Percentiles rank a stretch among this genome's conserved stretches.
phyloP scores from a whole-genome alignment of 2,329 filamentous ascomycete genomes.

The Dactylonectria macrodidyma region DNA sequence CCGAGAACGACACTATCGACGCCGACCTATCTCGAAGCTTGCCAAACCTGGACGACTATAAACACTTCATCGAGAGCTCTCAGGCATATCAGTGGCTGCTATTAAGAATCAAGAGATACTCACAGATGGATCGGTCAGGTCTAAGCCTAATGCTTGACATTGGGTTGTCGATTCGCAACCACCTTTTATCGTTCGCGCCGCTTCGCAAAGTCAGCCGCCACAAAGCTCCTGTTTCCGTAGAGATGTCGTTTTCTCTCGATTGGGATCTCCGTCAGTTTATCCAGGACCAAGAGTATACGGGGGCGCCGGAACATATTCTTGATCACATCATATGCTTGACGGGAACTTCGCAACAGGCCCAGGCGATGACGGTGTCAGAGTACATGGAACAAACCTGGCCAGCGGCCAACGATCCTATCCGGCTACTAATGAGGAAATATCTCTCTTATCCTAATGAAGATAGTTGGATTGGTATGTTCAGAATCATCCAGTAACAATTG shows the following conservation, averaged over 20 bases:
- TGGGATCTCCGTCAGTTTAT: constrained; percentile 1
- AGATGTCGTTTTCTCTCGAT: not conserved
- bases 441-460: not conserved
- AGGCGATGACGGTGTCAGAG: not conserved
- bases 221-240: not conserved
- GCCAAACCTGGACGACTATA: not conserved
- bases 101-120: not conserved
- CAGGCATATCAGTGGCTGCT: constrained; percentile 1
- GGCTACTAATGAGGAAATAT: not conserved
- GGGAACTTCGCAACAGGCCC: not conserved
- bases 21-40: no score
- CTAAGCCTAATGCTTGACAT: not conserved
- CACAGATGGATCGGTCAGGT: not conserved
- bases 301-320: not conserved
- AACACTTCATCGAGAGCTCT: not conserved
- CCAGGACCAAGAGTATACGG: not conserved
- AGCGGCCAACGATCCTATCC: not conserved
- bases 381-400: constrained; percentile 7
- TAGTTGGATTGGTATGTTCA: not conserved
- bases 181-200: not conserved
- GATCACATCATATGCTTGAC: not conserved
- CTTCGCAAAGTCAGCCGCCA: constrained; percentile 4
- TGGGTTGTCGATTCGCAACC: not conserved
- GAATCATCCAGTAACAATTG: not conserved
- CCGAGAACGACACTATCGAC: not conserved